phyloP scores from a whole-genome alignment of 2,329 filamentous ascomycete genomes.

The Nemania abortiva region DNA sequence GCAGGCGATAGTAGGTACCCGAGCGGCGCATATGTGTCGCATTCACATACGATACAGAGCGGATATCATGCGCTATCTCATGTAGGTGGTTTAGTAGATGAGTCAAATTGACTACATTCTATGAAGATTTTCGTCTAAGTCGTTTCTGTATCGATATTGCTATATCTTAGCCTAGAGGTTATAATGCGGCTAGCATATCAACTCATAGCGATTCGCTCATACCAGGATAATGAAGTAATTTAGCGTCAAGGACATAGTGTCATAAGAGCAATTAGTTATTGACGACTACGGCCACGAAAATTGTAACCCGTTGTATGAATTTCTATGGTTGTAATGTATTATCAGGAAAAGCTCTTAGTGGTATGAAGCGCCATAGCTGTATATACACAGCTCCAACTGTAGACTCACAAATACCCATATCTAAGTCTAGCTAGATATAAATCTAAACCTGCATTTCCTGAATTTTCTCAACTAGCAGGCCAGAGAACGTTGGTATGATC shows the following conservation, averaged over 20 bases:
- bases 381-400: background rate
- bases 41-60: too few relatives aligned
- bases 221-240: background rate
- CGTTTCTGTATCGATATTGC: too few relatives aligned
- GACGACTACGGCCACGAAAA: background rate
- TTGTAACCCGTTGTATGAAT: background rate
- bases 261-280: background rate
- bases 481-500: conserved; percentile 32
- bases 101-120: too few relatives aligned
- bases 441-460: conserved; percentile 35
- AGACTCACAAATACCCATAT: background rate
- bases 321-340: background rate
- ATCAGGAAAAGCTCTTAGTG: background rate
- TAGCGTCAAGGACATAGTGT: background rate
- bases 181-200: background rate
- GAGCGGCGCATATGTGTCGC: too few relatives aligned
- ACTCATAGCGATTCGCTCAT: background rate
- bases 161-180: too few relatives aligned
- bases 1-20: too few relatives aligned
- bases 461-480: conserved; percentile 38
- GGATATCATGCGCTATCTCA: too few relatives aligned
- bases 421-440: conserved; percentile 28
- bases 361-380: background rate
- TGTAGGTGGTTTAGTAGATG: too few relatives aligned
- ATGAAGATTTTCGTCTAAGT: too few relatives aligned